Base-by-base conservation (phyloP, 176 grass and related monocot species). In the Carex littledalei region DNA sequence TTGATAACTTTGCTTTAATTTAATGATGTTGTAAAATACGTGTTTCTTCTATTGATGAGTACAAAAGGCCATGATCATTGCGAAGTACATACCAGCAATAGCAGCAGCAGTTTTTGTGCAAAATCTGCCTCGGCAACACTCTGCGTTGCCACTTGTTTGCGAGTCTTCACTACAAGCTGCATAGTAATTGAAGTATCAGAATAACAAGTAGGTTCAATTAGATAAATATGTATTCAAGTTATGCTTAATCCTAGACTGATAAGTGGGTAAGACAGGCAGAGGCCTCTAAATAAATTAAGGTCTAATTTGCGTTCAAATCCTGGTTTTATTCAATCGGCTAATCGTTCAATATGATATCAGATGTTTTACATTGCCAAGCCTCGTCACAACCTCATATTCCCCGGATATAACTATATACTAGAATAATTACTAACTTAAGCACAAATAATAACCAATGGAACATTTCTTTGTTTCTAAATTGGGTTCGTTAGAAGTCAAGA, bases 71-170 rank as follows among this genome's bases (percentile, higher is more conserved):
- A 16, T 80, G 78, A 57, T 14, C 61, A 70, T 65, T 54, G 59
- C 67, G 18, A 83, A 67, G 13, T 84, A 32, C 84, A 32, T 93
- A 97, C 94, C 93, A 65, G 84, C 85, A 80, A 98, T 81, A 56
- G 81, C 84, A 67, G 88, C 85, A 16, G 91, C 85, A 59, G 72
- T 85, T 81, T 91, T 95, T 71, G 87, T 90, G 87, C 95, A 95
- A 86, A 98, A 92, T 41, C 69, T 89, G 35, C 95, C 90, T 39
- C 85, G 73, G 87, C 95, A 93, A 55, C 93, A 93, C 10, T 64
- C 70, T 35, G 8, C 26, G 71, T 61, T 81, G 55, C 84, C 83
- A 59, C 72, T 56, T 77, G 87, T 43, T 39, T 86, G 73, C 1
- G 54, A 71, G 24, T 79, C 84, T 63, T 59, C 83, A 85, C 72